Conservation (phyloP, 192 early-diverging fungal genomes). For the Coemansia sp. region DNA sequence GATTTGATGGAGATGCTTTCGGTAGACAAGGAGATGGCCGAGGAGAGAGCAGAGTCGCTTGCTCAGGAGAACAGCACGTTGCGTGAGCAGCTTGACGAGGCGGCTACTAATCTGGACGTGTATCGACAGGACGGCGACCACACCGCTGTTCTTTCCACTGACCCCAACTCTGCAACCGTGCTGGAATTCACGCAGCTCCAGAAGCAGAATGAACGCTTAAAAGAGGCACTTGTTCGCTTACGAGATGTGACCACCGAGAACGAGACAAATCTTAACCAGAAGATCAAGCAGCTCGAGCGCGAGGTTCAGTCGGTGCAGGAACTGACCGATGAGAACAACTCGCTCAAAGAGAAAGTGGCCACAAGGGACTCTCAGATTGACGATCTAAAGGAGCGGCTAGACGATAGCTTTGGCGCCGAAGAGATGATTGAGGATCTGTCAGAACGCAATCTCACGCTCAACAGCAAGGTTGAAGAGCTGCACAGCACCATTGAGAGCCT, state of each 20-base stretch:
- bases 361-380: constrained; percentile 76
- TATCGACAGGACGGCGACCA: constrained; percentile 20
- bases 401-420: constrained; percentile 79
- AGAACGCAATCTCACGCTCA: constrained; percentile 79
- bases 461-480: constrained; percentile 74
- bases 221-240: constrained; percentile 81
- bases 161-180: constrained; percentile 10
- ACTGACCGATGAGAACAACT: constrained; percentile 50
- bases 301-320: constrained; percentile 64
- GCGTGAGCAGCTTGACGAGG: constrained; percentile 81
- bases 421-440: constrained; percentile 83
- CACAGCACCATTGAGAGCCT: constrained; percentile 78
- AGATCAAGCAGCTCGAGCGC: constrained; percentile 70
- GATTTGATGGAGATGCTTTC: constrained; percentile 85
- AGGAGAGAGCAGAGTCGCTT: constrained; percentile 77
- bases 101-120: constrained; percentile 66
- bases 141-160: constrained; percentile 1
- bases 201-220: constrained; percentile 83
- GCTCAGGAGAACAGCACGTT: constrained; percentile 69
- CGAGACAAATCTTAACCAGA: constrained; percentile 65
- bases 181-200: constrained; percentile 70
- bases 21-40: constrained; percentile 90
- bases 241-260: constrained; percentile 76
- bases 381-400: constrained; percentile 77
- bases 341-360: constrained; percentile 58